Conservation (phyloP, 257 asterid genomes). For the Nicotiana obtusifolia region DNA sequence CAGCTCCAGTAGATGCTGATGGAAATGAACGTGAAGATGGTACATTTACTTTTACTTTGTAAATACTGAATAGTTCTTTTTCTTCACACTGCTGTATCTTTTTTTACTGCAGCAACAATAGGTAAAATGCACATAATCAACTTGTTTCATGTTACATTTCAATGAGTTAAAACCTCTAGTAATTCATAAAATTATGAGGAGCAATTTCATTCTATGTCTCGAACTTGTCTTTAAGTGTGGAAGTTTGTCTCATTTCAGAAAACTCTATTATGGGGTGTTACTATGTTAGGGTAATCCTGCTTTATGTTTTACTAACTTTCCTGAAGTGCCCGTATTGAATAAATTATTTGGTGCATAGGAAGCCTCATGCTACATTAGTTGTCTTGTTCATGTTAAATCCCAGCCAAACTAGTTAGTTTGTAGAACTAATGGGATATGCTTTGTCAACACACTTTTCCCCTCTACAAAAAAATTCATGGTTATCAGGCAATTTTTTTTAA, state of each 20-base stretch:
- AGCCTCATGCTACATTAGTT: background rate
- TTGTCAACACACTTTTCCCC: background rate
- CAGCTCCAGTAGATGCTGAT: conserved; percentile 56
- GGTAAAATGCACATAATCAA: background rate
- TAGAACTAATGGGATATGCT: background rate
- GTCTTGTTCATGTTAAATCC: background rate
- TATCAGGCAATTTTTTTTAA: background rate
- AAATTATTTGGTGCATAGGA: background rate
- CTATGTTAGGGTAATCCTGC: background rate
- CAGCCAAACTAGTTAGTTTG: background rate
- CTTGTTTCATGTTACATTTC: background rate
- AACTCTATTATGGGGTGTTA: background rate
- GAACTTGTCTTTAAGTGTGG: background rate
- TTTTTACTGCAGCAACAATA: background rate
- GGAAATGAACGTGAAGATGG: conserved; percentile 91
- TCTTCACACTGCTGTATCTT: background rate
- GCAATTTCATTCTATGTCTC: background rate
- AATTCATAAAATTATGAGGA: background rate
- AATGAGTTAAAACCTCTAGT: background rate
- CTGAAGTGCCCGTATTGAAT: background rate
- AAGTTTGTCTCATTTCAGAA: background rate
- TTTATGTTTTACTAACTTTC: background rate
- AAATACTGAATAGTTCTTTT: background rate
- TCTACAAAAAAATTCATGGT: background rate
- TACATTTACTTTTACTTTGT: conserved; percentile 19